These are phyloP conservation scores for Calocybe indica DNA, from an alignment of 768 basidiomycete species.

Conservation along the genomic window DNA sequence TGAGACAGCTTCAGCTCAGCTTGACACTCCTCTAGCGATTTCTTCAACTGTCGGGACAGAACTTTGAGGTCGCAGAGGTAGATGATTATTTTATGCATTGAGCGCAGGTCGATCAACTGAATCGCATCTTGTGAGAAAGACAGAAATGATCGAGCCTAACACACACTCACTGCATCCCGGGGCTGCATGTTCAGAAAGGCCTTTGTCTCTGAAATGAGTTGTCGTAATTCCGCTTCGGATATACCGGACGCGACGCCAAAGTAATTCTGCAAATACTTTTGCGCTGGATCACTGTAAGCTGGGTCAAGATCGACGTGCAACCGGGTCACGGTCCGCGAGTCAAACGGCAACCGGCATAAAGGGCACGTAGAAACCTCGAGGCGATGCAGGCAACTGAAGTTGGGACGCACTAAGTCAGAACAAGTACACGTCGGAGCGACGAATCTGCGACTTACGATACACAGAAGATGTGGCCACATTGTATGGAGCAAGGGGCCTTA, in stretches of 20 bases:
- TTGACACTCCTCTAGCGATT: constrained; percentile 23
- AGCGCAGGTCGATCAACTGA: constrained; percentile 48
- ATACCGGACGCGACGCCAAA: constrained; percentile 54
- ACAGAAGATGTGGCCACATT: constrained; percentile 73
- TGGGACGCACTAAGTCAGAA: constrained; percentile 1
- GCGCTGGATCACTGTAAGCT: no score
- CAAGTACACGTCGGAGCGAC: no score
- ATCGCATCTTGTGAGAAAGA: not conserved
- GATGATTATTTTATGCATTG: constrained; percentile 41
- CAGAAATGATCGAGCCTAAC: constrained; percentile 1
- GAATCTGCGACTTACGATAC: constrained; percentile 24
- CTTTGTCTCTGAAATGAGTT: constrained; percentile 45
- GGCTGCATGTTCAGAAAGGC: constrained; percentile 41
- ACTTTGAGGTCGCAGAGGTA: constrained; percentile 46
- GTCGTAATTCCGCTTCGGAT: constrained; percentile 40
- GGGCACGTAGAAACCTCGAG: constrained; percentile 56
- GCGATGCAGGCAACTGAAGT: constrained; percentile 5
- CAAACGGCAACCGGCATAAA: constrained; percentile 54
- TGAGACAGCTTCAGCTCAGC: constrained; percentile 16
- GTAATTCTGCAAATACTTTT: no score
- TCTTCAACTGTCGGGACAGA: constrained; percentile 28
- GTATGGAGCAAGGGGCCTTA: constrained; percentile 58
- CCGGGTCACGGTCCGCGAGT: constrained; percentile 36
- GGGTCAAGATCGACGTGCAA: constrained; percentile 55
- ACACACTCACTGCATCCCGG: constrained; percentile 35